Evolutionary conservation across 2,329 filamentous ascomycete species (phyloP).

Genomic region (Exophiala sp.): DNA sequence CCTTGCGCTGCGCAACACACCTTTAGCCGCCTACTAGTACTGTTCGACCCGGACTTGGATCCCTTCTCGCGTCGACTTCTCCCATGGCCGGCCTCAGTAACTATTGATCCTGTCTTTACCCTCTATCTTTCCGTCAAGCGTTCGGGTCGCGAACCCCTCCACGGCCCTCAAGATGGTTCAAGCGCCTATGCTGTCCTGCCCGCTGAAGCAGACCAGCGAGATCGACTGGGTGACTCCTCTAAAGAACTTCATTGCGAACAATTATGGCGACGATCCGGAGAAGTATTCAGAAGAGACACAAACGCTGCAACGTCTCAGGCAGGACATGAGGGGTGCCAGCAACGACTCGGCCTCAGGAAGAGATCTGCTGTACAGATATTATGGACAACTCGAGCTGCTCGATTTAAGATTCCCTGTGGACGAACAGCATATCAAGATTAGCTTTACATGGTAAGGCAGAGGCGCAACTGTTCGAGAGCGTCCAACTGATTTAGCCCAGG

Average conservation of each 20-base stretch:
- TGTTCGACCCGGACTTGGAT: not conserved
- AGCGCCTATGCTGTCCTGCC: slow-evolving; percentile 90
- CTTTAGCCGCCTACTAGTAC: not conserved
- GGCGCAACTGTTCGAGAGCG: not conserved
- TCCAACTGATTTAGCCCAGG: slow-evolving; percentile 46
- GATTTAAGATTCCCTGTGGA: slow-evolving; percentile 95
- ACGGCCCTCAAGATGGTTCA: slow-evolving; percentile 58
- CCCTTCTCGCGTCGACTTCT: not conserved
- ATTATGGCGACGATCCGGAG: slow-evolving; percentile 94
- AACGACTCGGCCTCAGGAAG: slow-evolving; percentile 92
- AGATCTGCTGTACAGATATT: slow-evolving; percentile 93
- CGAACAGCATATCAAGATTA: slow-evolving; percentile 98
- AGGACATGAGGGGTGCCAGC: slow-evolving; percentile 96
- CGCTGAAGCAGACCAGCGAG: slow-evolving; percentile 89
- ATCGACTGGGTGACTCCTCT: slow-evolving; percentile 95
- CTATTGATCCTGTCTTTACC: not conserved
- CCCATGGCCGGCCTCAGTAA: not conserved
- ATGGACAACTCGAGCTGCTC: slow-evolving; percentile 89
- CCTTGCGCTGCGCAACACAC: not conserved
- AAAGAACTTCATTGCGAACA: slow-evolving; percentile 87
- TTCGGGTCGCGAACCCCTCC: not conserved
- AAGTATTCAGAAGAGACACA: slow-evolving; percentile 92
- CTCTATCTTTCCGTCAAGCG: not conserved
- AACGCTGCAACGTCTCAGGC: slow-evolving; percentile 85
- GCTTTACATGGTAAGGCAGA: slow-evolving; percentile 76